Base-by-base conservation (phyloP, 2,329 filamentous ascomycete genomes). In the Pseudonectria foliicola region DNA sequence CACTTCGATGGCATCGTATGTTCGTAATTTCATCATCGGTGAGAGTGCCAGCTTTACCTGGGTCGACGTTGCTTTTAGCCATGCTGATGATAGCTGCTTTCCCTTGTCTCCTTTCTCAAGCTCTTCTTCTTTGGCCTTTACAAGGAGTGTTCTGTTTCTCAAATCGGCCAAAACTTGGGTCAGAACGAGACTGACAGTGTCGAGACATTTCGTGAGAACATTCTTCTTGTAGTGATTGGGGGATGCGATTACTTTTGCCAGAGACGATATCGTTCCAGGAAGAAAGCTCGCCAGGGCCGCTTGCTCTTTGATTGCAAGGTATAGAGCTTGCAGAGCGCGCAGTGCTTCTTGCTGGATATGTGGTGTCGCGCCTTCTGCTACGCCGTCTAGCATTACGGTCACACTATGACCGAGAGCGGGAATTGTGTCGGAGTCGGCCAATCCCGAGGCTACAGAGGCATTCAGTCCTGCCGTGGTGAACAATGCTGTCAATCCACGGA, bases 41-140 rank as follows among this genome's bases (percentile, higher is more conserved):
- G 80, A 76, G 12, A 98, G 65, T 2, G 88, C 89, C 34, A 92
- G 71, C 54, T 89, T 90, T 35, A 96, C 74, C 55, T 96, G 89
- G 2, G 74, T 71, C 3, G 78, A 67, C 3, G 90, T 95, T 7
- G 85, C 87, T 40, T 78, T 80, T 2, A 94, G 64, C 92, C 92
- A 98, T 10, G 69, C 53, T 7, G 59, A 49, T 28, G 67, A 67
- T 29, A 75, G 50, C 2, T 68, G 47, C 49, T 70, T 60, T 12
- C 54, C 43, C 11, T 55, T 43, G 3, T 55, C 43, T 14, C 33
- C 33, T 11, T 43, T 41, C 8, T 46, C 34, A 40, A 47, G 39
- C 33, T 43, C 29, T 27, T 55, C 50, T 4, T 52, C 44, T 3
- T 56, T 45, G n/a, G 45, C 37, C 25, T 63, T 59, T 7, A 59